Evolutionary conservation across 768 basidiomycete genomes (phyloP), one percentile per base, ranked within the genome.

Genomic region (Suillus subaureus): DNA sequence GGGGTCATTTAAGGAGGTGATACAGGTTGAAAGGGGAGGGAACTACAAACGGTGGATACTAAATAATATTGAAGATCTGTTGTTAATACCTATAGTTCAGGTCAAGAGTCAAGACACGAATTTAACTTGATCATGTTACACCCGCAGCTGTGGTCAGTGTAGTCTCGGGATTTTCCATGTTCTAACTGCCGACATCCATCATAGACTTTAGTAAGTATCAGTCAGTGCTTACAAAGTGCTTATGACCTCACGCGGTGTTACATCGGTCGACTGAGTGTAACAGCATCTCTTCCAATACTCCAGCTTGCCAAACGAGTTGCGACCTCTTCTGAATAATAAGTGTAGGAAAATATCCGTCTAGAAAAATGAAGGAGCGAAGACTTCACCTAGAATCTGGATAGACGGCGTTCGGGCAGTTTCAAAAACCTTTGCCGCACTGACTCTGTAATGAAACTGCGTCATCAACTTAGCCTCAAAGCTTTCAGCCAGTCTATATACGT

Each of bases 1-100:
- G 84, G 84, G 74, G 85, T 84, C 90, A 91, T 91, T 77, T n/a
- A 11, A 67, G 64, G 71, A 68, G 23, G 7, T 56, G 55, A 23
- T 57, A n/a, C 33, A n/a, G 55, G 33, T 35, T 9, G 35, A 37
- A 23, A 57, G 56, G 12, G 18, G 18, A 18, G 42, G 6, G 18
- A 43, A 21, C 3, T 43, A 8, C 16, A 21, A 43, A 21, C 18
- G 43, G 43, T 18, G 2, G 18, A 43, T 18, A 43, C 42, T 43
- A 21, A 51, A 51, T 51, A 26, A 43, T 21, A 43, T 6, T 21
- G 18, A 51, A 51, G 26, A 26, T 26, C 49, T 51, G 47, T 35
- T 51, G 47, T 35, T 8, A 23, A 49, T 49, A n/a, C n/a, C n/a
- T n/a, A 13, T 49, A 49, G 12, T 49, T 23, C 23, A 49, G 47